Evolutionary conservation across 371 early-diverging fungal genomes (phyloP).

Genomic region (Homolaphlyctis polyrhiza): DNA sequence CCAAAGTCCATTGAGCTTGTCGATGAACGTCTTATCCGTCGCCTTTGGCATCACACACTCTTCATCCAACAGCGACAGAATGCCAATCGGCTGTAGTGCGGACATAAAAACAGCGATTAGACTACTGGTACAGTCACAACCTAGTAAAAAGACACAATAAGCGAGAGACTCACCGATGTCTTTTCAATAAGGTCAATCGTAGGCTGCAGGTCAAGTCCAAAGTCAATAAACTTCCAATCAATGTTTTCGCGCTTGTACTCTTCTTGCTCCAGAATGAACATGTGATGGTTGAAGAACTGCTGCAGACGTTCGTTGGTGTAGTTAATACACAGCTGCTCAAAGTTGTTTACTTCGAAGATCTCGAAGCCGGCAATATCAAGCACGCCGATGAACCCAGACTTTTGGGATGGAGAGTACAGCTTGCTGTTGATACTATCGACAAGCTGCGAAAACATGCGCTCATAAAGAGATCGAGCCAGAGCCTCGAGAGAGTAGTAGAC

Average conservation of each 20-base stretch:
- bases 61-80: conserved; percentile 97
- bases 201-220: conserved; percentile 98
- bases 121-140: background rate
- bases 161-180: conserved; percentile 59
- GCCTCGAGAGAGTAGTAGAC: conserved; percentile 91
- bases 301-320: conserved; percentile 99
- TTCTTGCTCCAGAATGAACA: conserved; percentile 99
- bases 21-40: conserved; percentile 92
- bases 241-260: conserved; percentile 97
- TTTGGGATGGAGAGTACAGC: conserved; percentile 64
- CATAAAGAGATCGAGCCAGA: conserved; percentile 93
- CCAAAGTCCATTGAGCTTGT: conserved; percentile 90
- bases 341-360: conserved; percentile 96
- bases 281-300: conserved; percentile 99
- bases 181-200: conserved; percentile 98
- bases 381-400: conserved; percentile 93
- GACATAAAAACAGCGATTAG: conserved; percentile 1
- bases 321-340: conserved; percentile 99
- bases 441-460: conserved; percentile 92
- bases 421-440: conserved; percentile 88
- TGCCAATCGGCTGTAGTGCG: conserved; percentile 83
- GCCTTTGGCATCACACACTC: conserved; percentile 99
- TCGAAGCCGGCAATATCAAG: conserved; percentile 99
- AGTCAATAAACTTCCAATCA: conserved; percentile 99
- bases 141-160: background rate